Percentiles rank a stretch among this genome's conserved stretches.
Evolutionary conservation across 805 yeast species (phyloP).

Genomic region (Kuraishia ogatae): DNA sequence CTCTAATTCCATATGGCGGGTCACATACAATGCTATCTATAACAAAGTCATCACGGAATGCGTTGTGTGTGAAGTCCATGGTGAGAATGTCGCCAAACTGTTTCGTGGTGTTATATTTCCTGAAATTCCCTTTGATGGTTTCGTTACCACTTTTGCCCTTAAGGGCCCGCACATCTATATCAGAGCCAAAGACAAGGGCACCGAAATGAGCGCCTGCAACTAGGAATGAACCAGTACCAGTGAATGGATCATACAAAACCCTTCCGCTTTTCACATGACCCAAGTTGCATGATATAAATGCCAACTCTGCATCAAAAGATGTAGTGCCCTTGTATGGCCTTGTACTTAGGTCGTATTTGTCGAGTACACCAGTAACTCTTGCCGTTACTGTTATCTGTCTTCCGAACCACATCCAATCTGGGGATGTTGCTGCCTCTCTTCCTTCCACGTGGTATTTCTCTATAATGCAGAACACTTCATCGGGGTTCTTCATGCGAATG

Average conservation of each 20-base stretch:
- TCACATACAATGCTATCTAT: conserved; percentile 87
- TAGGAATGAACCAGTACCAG: conserved; percentile 92
- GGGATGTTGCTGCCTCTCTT: conserved; percentile 35
- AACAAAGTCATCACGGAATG: conserved; percentile 51
- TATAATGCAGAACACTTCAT: conserved; percentile 57
- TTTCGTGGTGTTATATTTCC: conserved; percentile 54
- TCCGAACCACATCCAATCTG: conserved; percentile 64
- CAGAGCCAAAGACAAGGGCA: conserved; percentile 76
- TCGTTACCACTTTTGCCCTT: conserved; percentile 46
- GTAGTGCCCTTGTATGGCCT: conserved; percentile 93
- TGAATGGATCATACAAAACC: conserved; percentile 86
- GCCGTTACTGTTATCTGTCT: conserved; percentile 57
- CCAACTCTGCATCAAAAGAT: conserved; percentile 89
- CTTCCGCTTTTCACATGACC: conserved; percentile 63
- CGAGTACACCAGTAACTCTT: conserved; percentile 55
- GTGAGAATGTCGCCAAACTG: conserved; percentile 69
- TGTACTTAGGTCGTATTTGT: conserved; percentile 70
- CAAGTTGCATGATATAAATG: conserved; percentile 80
- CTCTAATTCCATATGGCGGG: conserved; percentile 97
- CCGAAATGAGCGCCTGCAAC: conserved; percentile 85
- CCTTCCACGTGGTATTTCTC: conserved; percentile 42
- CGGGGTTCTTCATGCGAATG: conserved; percentile 70
- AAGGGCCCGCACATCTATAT: conserved; percentile 76
- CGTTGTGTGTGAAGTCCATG: conserved; percentile 93
- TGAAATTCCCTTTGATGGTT: conserved; percentile 54